Percentiles rank a stretch among this genome's conserved stretches.
Evolutionary conservation across 2,329 filamentous ascomycete genomes (phyloP).

Genomic region (Fusarium brevicatenulatum): DNA sequence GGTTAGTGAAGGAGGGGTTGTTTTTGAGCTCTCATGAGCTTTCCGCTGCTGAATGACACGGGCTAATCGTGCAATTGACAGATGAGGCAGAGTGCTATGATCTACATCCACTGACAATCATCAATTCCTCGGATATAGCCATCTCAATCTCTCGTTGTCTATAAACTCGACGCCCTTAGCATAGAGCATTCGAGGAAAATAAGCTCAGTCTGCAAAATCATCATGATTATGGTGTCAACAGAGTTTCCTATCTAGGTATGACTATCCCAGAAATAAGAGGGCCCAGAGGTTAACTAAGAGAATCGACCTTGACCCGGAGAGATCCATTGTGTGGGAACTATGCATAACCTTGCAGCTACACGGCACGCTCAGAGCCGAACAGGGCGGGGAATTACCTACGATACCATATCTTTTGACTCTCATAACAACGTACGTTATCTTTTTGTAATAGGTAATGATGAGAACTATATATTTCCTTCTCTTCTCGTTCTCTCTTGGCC

Average conservation of each 20-base stretch:
- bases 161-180: neutral
- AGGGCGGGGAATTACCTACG: slow-evolving; percentile 8
- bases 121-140: neutral
- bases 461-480: neutral
- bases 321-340: slow-evolving; percentile 3
- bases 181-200: slow-evolving; percentile 1
- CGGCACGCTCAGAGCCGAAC: slow-evolving; percentile 32
- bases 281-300: neutral
- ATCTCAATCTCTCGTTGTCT: neutral
- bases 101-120: neutral
- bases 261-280: slow-evolving; percentile 9
- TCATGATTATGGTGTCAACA: neutral
- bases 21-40: neutral
- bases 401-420: neutral
- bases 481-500: neutral
- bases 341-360: slow-evolving; percentile 17
- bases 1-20: slow-evolving; percentile 8
- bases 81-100: neutral
- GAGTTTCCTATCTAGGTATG: slow-evolving; percentile 16
- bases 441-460: neutral
- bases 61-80: neutral
- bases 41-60: neutral
- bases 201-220: neutral
- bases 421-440: neutral
- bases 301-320: neutral